phyloP scores from a whole-genome alignment of 306 rosid species.

The Vigna hirtella region DNA sequence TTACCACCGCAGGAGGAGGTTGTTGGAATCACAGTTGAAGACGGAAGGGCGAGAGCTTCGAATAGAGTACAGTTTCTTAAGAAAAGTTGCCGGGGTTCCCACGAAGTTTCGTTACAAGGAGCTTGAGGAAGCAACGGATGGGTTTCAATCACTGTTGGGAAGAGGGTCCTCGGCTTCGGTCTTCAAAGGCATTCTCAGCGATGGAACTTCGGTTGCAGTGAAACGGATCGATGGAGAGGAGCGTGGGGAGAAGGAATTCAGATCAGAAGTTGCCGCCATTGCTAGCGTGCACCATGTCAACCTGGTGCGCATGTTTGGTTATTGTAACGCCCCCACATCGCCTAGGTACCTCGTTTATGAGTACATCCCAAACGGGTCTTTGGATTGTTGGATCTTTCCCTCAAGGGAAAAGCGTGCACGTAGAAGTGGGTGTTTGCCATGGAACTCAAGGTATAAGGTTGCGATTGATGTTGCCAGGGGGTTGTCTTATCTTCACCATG shows the following conservation, averaged over 20 bases:
- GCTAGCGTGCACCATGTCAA: slow-evolving; percentile 87
- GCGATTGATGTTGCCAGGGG: slow-evolving; percentile 85
- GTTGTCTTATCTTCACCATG: slow-evolving; percentile 80
- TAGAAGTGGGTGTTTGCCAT: slow-evolving; percentile 69
- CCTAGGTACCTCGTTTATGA: slow-evolving; percentile 83
- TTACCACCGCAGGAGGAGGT: slow-evolving; percentile 55
- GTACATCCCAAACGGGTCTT: slow-evolving; percentile 74
- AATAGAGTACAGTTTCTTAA: slow-evolving; percentile 82
- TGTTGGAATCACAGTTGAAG: slow-evolving; percentile 55
- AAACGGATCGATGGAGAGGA: slow-evolving; percentile 69
- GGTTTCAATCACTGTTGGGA: slow-evolving; percentile 67
- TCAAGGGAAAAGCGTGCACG: slow-evolving; percentile 18
- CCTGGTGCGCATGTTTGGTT: slow-evolving; percentile 78
- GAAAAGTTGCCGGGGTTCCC: slow-evolving; percentile 91
- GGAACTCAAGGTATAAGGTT: slow-evolving; percentile 71
- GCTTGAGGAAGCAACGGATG: slow-evolving; percentile 84
- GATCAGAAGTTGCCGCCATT: slow-evolving; percentile 91
- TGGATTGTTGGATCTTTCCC: slow-evolving; percentile 86
- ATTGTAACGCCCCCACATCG: slow-evolving; percentile 59
- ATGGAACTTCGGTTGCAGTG: slow-evolving; percentile 85
- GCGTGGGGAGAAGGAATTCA: slow-evolving; percentile 75
- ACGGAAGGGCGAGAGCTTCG: slow-evolving; percentile 90
- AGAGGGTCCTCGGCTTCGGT: slow-evolving; percentile 81
- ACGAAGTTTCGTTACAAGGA: slow-evolving; percentile 75
- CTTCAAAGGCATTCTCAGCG: slow-evolving; percentile 78